These are phyloP conservation scores for Sungouiella thailandica DNA, from an alignment of 805 yeast genomes.

Conservation along the genomic window DNA sequence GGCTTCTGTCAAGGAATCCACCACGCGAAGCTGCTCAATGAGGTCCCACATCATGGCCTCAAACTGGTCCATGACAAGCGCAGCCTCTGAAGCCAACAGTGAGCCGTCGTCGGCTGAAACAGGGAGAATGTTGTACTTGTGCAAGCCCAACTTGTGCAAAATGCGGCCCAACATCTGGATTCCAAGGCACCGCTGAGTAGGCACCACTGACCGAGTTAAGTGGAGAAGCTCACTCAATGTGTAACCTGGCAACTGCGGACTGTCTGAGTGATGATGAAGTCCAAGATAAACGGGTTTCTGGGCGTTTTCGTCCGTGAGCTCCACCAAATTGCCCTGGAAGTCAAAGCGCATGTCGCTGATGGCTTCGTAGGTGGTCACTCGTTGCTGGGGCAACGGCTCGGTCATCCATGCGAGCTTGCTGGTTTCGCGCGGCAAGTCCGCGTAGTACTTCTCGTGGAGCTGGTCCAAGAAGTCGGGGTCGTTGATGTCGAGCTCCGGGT, in stretches of 20 bases:
- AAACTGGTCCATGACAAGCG: slow-evolving; percentile 32
- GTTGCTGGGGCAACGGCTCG: slow-evolving; percentile 45
- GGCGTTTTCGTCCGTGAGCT: slow-evolving; percentile 25
- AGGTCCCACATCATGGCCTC: slow-evolving; percentile 66
- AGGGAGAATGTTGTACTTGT: slow-evolving; percentile 51
- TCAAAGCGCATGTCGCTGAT: slow-evolving; percentile 80
- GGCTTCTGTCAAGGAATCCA: slow-evolving; percentile 63
- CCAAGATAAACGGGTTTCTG: slow-evolving; percentile 57
- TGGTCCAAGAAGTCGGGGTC: slow-evolving; percentile 78
- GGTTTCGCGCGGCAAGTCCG: slow-evolving; percentile 81
- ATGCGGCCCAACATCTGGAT: slow-evolving; percentile 85
- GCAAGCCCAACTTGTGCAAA: slow-evolving; percentile 69
- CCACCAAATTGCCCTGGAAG: slow-evolving; percentile 73
- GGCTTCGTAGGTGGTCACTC: slow-evolving; percentile 43
- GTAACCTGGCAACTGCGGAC: slow-evolving; percentile 89
- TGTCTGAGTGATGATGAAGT: slow-evolving; percentile 86
- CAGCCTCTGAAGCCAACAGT: slow-evolving; percentile 33
- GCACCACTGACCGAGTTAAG: slow-evolving; percentile 68
- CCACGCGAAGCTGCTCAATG: slow-evolving; percentile 54
- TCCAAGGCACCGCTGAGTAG: slow-evolving; percentile 84
- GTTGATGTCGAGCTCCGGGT: slow-evolving; percentile 50
- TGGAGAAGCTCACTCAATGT: slow-evolving; percentile 80
- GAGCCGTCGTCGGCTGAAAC: slow-evolving; percentile 32
- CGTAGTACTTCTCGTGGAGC: slow-evolving; percentile 79
- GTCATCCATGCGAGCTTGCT: slow-evolving; percentile 91